These are phyloP conservation scores for Nannizzia gypsea DNA, from an alignment of 2,329 filamentous ascomycete genomes.

Conservation along the genomic window DNA sequence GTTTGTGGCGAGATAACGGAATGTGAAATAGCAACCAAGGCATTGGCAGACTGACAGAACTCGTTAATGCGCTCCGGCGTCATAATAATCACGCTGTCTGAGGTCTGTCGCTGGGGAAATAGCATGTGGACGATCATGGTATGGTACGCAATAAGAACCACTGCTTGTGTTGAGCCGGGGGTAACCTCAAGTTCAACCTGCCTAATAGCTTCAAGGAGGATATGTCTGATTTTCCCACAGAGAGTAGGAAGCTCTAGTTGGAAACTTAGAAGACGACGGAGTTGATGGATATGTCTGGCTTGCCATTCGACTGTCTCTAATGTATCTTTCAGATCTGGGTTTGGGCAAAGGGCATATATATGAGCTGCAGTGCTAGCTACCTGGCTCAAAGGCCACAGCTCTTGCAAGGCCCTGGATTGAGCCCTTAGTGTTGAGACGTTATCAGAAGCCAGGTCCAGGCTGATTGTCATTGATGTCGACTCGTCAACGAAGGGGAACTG, in stretches of 20 bases:
- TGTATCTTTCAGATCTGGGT: slow-evolving; percentile 5
- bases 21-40: slow-evolving; percentile 6
- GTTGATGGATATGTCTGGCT: slow-evolving; percentile 8
- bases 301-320: slow-evolving; percentile 9
- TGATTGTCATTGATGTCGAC: slow-evolving; percentile 8
- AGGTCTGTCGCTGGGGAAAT: slow-evolving; percentile 8
- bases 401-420: slow-evolving; percentile 7
- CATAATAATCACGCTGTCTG: slow-evolving; percentile 3
- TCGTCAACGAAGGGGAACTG: slow-evolving; percentile 10
- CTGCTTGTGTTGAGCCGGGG: slow-evolving; percentile 4
- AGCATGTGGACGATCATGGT: slow-evolving; percentile 11
- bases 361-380: slow-evolving; percentile 10
- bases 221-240: slow-evolving; percentile 8
- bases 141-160: slow-evolving; percentile 9
- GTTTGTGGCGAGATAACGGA: slow-evolving; percentile 5
- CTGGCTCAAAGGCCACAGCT: slow-evolving; percentile 9
- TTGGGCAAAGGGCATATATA: slow-evolving; percentile 9
- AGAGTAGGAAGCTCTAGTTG: slow-evolving; percentile 8
- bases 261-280: slow-evolving; percentile 8
- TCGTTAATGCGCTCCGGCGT: slow-evolving; percentile 9
- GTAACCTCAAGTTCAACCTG: slow-evolving; percentile 8
- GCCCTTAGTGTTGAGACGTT: slow-evolving; percentile 10
- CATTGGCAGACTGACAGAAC: slow-evolving; percentile 9
- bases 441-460: slow-evolving; percentile 8
- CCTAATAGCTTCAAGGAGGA: slow-evolving; percentile 6